Percentiles rank a stretch among this genome's conserved stretches.
Conservation (phyloP, 2,329 filamentous ascomycete genomes). For the Pseudocercospora macadamiae region DNA sequence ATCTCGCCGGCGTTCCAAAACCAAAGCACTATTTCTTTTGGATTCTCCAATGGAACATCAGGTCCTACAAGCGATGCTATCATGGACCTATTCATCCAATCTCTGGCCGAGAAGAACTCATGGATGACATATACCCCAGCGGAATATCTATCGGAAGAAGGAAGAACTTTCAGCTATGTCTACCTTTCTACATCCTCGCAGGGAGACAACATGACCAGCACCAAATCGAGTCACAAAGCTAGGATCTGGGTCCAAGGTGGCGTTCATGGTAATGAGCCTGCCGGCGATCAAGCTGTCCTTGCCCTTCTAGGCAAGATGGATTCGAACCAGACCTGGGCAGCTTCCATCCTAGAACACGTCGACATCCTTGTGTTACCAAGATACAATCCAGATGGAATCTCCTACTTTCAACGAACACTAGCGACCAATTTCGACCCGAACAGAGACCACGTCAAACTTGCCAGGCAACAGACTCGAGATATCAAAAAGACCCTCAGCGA, state of each 20-base stretch:
- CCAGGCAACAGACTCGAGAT: constrained; percentile 40
- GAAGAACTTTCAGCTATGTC: constrained; percentile 38
- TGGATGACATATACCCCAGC: constrained; percentile 38
- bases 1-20: constrained; percentile 38
- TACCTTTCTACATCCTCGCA: constrained; percentile 28
- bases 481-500: constrained; percentile 39
- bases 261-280: constrained; percentile 44
- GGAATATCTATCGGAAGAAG: constrained; percentile 40
- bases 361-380: constrained; percentile 42
- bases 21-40: constrained; percentile 34
- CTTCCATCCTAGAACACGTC: constrained; percentile 36
- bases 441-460: constrained; percentile 42
- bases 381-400: constrained; percentile 43
- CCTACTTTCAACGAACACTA: constrained; percentile 41
- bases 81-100: constrained; percentile 33
- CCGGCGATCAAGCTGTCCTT: constrained; percentile 41
- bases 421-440: constrained; percentile 44
- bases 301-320: constrained; percentile 42
- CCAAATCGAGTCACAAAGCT: constrained; percentile 33
- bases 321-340: constrained; percentile 38
- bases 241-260: constrained; percentile 43
- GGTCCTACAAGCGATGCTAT: constrained; percentile 37
- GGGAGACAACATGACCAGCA: constrained; percentile 14
- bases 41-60: constrained; percentile 37
- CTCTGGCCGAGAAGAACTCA: constrained; percentile 37